A percentile compares a stretch with the other conserved stretches of the same genome.
Evolutionary conservation across 192 early-diverging fungal species (phyloP).

Genomic region (Helicostylum pulchrum): DNA sequence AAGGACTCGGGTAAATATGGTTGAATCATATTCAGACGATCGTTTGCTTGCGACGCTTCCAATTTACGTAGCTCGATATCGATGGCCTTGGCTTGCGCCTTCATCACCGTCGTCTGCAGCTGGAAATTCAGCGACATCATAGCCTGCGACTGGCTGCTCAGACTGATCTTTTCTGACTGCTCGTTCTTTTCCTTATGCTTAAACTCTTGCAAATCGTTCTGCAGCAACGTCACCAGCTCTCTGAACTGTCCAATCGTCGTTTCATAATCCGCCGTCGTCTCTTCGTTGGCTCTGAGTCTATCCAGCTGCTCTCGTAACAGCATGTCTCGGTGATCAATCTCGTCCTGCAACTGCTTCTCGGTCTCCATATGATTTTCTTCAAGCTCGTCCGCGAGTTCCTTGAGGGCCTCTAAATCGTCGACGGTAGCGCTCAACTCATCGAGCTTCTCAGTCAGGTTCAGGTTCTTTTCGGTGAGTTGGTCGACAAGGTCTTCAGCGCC

Average conservation of each 20-base stretch:
- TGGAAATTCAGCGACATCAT: conserved; percentile 78
- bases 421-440: conserved; percentile 75
- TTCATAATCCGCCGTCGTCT: conserved; percentile 82
- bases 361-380: conserved; percentile 90
- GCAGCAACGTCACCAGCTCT: conserved; percentile 72
- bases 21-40: conserved; percentile 60
- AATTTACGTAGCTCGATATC: conserved; percentile 87
- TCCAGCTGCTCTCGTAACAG: conserved; percentile 59
- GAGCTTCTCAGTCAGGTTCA: conserved; percentile 69
- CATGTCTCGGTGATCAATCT: conserved; percentile 75
- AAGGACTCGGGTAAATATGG: conserved; percentile 85
- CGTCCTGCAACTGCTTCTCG: conserved; percentile 78
- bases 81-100: conserved; percentile 84
- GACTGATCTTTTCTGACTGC: conserved; percentile 45
- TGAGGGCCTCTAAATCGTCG: conserved; percentile 86
- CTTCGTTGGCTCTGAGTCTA: conserved; percentile 63
- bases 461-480: conserved; percentile 78
- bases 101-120: conserved; percentile 73
- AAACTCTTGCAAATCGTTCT: conserved; percentile 67
- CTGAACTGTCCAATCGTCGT: conserved; percentile 82
- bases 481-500: conserved; percentile 84
- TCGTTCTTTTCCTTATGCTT: conserved; percentile 63
- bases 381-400: conserved; percentile 86
- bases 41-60: conserved; percentile 79
- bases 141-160: conserved; percentile 71